phyloP scores from a whole-genome alignment of 495 filamentous ascomycete genomes.

The Penicillium argentinense region DNA sequence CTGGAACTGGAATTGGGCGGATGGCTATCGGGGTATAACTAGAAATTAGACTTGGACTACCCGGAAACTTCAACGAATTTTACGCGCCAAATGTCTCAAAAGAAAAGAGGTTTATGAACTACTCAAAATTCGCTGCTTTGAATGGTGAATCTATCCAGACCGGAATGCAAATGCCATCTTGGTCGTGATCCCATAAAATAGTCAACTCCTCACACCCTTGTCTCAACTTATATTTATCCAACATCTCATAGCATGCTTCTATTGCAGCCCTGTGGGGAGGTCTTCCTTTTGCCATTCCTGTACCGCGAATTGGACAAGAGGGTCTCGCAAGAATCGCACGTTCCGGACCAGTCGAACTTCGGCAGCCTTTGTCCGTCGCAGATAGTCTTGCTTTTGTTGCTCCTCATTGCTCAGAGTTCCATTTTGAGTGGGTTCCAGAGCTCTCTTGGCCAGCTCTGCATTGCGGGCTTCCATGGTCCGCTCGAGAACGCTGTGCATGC shows the following conservation, averaged over 20 bases:
- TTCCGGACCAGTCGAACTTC: conserved; percentile 80
- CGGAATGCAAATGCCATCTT: no score
- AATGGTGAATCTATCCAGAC: background rate
- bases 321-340: conserved; percentile 61
- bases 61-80: conserved; percentile 16
- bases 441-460: conserved; percentile 40
- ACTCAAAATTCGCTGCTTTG: background rate
- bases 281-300: conserved; percentile 39
- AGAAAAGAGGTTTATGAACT: no score
- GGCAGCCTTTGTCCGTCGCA: conserved; percentile 71
- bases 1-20: background rate
- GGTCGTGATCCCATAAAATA: no score
- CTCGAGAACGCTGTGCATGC: conserved; percentile 83
- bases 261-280: conserved; percentile 25
- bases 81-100: conserved; percentile 1
- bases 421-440: conserved; percentile 12
- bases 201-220: no score
- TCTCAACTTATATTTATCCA: no score
- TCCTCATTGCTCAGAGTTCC: conserved; percentile 40
- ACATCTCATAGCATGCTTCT: no score
- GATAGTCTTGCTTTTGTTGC: conserved; percentile 59
- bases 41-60: conserved; percentile 9
- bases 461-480: conserved; percentile 73
- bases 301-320: conserved; percentile 43
- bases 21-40: conserved; percentile 4